phyloP scores from a whole-genome alignment of 176 grass and related monocot genomes.

The Carex scoparia region DNA sequence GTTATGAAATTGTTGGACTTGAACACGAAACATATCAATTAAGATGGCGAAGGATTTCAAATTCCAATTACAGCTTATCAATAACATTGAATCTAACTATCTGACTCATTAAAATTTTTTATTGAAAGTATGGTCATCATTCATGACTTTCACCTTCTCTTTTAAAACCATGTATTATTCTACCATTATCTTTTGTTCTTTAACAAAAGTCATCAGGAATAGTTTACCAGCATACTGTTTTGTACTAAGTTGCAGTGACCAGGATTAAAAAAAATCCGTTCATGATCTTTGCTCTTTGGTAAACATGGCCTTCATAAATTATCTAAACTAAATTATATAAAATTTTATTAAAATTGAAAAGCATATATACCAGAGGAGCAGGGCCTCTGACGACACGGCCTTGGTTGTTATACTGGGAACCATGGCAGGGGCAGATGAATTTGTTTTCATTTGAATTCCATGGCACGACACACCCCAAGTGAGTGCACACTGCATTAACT shows the following conservation, averaged over 20 bases:
- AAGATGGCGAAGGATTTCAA: background rate
- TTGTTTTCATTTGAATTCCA: constrained; percentile 93
- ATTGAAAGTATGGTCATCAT: background rate
- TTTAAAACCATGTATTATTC: background rate
- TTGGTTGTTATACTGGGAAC: constrained; percentile 94
- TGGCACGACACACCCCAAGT: constrained; percentile 88
- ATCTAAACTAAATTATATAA: background rate
- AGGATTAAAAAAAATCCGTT: background rate
- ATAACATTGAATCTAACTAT: background rate
- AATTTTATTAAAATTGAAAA: background rate
- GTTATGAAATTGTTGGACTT: background rate
- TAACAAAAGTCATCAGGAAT: background rate
- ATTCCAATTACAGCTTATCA: background rate
- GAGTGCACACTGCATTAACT: constrained; percentile 88
- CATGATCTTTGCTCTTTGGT: background rate
- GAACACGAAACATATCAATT: background rate
- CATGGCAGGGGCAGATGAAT: constrained; percentile 94
- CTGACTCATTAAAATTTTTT: background rate
- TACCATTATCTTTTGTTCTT: background rate
- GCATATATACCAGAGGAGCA: constrained; percentile 62
- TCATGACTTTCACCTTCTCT: background rate
- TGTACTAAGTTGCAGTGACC: background rate
- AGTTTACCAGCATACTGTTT: background rate
- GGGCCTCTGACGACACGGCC: constrained; percentile 90
- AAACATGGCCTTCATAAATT: background rate